phyloP scores from a whole-genome alignment of 257 asterid genomes.

The Phtheirospermum japonicum region DNA sequence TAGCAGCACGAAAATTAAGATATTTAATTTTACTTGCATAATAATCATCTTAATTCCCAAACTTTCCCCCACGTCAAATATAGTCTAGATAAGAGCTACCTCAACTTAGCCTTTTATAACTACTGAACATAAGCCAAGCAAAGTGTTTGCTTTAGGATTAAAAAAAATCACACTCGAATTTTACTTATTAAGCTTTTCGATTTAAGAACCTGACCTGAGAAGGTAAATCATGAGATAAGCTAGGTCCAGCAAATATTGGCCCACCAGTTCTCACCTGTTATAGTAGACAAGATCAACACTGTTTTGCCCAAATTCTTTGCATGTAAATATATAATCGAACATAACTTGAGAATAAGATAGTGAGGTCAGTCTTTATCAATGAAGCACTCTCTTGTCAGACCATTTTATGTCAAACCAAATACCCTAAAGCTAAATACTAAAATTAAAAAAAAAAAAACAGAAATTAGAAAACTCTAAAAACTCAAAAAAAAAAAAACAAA shows the following conservation, averaged over 20 bases:
- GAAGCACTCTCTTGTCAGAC: no score
- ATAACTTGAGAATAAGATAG: background rate
- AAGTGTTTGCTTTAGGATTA: background rate
- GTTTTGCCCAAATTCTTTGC: background rate
- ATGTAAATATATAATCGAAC: conserved; percentile 6
- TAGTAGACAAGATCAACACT: conserved; percentile 14
- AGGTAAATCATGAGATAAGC: conserved; percentile 59
- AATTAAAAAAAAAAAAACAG: no score
- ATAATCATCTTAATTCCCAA: background rate
- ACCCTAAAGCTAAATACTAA: no score
- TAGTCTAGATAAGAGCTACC: background rate
- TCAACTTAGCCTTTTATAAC: conserved; percentile 17
- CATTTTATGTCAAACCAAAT: no score
- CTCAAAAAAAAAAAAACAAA: no score
- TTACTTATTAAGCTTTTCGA: conserved; percentile 16
- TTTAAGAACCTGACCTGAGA: conserved; percentile 55
- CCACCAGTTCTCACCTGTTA: conserved; percentile 74
- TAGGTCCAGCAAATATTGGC: conserved; percentile 89
- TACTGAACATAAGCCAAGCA: background rate
- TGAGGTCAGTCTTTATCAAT: no score
- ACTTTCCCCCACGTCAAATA: no score
- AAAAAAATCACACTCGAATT: background rate
- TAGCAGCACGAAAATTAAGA: no score
- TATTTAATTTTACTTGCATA: no score
- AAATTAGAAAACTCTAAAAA: no score